Evolutionary conservation across 2,329 filamentous ascomycete genomes (phyloP).

Genomic region (Microcera coccophila): DNA sequence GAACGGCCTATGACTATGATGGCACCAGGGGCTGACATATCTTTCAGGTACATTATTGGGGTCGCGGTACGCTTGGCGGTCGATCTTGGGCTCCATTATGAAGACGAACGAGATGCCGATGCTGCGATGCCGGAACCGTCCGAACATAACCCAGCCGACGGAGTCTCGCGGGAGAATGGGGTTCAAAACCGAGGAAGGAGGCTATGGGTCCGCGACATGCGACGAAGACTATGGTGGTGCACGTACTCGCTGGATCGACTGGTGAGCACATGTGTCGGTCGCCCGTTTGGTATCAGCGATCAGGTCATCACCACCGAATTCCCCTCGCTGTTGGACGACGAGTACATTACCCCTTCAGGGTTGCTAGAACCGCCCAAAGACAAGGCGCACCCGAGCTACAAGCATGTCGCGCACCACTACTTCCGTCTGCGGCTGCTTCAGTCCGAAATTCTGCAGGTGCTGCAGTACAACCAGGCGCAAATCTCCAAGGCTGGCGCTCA

Average conservation of each 20-base stretch:
- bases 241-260: slow-evolving; percentile 94
- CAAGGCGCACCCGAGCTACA: slow-evolving; percentile 71
- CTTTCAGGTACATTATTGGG: slow-evolving; percentile 78
- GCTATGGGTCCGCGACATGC: slow-evolving; percentile 81
- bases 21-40: slow-evolving; percentile 10
- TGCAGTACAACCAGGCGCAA: slow-evolving; percentile 88
- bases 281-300: slow-evolving; percentile 93
- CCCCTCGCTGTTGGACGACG: slow-evolving; percentile 82
- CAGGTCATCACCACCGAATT: slow-evolving; percentile 95
- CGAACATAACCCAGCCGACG: slow-evolving; percentile 34
- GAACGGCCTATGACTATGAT: not conserved
- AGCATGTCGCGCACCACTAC: slow-evolving; percentile 87
- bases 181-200: slow-evolving; percentile 59
- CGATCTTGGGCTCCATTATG: slow-evolving; percentile 87
- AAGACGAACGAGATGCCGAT: slow-evolving; percentile 69
- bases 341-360: slow-evolving; percentile 77
- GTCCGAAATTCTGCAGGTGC: slow-evolving; percentile 89
- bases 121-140: slow-evolving; percentile 51
- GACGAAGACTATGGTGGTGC: slow-evolving; percentile 91
- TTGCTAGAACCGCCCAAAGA: slow-evolving; percentile 59
- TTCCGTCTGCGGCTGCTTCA: slow-evolving; percentile 84
- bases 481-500: slow-evolving; percentile 64
- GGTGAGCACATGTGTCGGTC: slow-evolving; percentile 87
- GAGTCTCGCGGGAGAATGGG: slow-evolving; percentile 30
- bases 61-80: slow-evolving; percentile 87